phyloP scores from a whole-genome alignment of 2,329 filamentous ascomycete species.

The Ascochyta pisi region DNA sequence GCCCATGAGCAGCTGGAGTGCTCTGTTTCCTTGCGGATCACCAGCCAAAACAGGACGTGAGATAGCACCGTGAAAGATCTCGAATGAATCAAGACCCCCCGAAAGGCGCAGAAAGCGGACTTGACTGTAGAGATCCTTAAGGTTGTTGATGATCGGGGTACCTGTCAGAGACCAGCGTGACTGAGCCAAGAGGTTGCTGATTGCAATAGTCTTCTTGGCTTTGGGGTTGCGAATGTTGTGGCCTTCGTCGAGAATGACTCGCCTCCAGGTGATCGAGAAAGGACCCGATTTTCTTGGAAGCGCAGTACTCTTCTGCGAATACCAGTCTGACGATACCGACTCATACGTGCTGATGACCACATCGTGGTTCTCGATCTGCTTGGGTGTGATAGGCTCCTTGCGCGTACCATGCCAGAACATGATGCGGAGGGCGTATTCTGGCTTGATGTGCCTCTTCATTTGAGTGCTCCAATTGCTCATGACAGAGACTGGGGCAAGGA shows the following conservation, averaged over 20 bases:
- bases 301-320: constrained; percentile 51
- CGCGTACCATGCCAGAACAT: constrained; percentile 75
- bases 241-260: constrained; percentile 57
- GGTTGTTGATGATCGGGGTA: constrained; percentile 79
- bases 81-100: constrained; percentile 75
- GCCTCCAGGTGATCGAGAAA: constrained; percentile 74
- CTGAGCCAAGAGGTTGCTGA: constrained; percentile 69
- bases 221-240: constrained; percentile 81
- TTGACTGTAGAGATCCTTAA: constrained; percentile 81
- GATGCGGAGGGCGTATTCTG: constrained; percentile 68
- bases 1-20: constrained; percentile 80
- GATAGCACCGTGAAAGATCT: constrained; percentile 76
- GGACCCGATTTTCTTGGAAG: constrained; percentile 49
- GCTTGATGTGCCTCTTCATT: constrained; percentile 73
- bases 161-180: constrained; percentile 72
- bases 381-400: constrained; percentile 57
- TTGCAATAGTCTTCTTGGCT: constrained; percentile 75
- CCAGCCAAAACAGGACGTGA: constrained; percentile 70
- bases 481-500: constrained; percentile 81
- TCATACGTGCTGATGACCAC: constrained; percentile 88
- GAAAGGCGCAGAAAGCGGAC: constrained; percentile 78
- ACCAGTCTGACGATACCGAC: constrained; percentile 72
- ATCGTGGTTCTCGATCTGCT: constrained; percentile 70
- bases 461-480: constrained; percentile 92
- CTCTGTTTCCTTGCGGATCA: constrained; percentile 63